Base-by-base conservation (phyloP, 2,329 filamentous ascomycete genomes). In the Claviceps purpurea region DNA sequence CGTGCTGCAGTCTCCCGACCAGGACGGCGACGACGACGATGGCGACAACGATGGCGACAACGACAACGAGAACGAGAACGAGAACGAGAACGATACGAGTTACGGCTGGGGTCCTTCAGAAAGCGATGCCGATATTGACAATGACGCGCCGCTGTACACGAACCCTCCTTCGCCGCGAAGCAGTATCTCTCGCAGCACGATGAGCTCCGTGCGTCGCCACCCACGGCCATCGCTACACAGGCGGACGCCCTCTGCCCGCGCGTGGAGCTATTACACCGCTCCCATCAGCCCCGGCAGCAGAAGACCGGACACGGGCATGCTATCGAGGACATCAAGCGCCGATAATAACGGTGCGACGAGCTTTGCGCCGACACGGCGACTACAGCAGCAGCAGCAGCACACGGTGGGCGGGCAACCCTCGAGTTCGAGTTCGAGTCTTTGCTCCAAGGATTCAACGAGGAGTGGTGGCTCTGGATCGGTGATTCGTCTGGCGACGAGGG, bases 261-360 rank as follows among this genome's bases (percentile, higher is more conserved):
- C 70, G 7, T 69, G 72, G 67, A 67, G 65, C 44, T 79, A 73
- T 56, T 67, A 70, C 50, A 78, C 76, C 6, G 76, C 76, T 16
- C 76, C 76, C 0, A 77, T 74, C n/a, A 78, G 76, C 26, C 70
- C 75, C 6, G 69, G 68, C 45, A 76, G 73, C 53, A 69, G 65
- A 11, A 63, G 59, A 16, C 64, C 66, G 2, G 24, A 8, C 5
- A 45, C 14, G n/a, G 67, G 58, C 5, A 52, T 60, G n/a, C 48
- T 68, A 18, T 70, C 70, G 20, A 65, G 65, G 30, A 66, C 60
- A 49, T 65, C 62, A 8, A 72, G 68, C 54, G 58, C 18, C 24
- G 20, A 60, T 45, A 64, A 62, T 52, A 72, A 65, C 54, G 70
- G 76, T 51, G 68, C 73, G 30, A 70, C 69, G 59, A 69, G 65